Percentiles rank a stretch among this genome's conserved stretches.
Evolutionary conservation across 2,329 filamentous ascomycete species (phyloP).

Genomic region (Plenodomus lindquistii): DNA sequence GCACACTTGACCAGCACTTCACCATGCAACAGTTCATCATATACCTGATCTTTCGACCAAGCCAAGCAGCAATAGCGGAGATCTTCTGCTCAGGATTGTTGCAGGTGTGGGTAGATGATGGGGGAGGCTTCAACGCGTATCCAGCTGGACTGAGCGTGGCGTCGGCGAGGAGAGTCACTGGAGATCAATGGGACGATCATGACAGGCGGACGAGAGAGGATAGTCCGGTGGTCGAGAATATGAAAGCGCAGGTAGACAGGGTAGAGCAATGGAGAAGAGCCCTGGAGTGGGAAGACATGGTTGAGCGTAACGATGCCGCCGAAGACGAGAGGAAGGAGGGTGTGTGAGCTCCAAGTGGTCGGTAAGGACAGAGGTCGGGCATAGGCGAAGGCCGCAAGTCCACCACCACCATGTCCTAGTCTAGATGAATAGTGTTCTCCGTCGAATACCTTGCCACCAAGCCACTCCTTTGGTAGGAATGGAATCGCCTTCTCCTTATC

Average conservation of each 20-base stretch:
- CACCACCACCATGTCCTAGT: too few relatives aligned
- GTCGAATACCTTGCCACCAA: too few relatives aligned
- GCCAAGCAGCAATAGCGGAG: constrained; percentile 32
- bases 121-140: constrained; percentile 35
- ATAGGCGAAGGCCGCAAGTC: too few relatives aligned
- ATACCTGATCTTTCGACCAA: constrained; percentile 29
- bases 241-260: constrained; percentile 16
- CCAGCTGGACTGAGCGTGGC: constrained; percentile 30
- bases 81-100: constrained; percentile 35
- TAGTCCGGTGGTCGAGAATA: constrained; percentile 12
- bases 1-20: constrained; percentile 19
- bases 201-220: constrained; percentile 12
- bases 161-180: constrained; percentile 16
- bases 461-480: too few relatives aligned
- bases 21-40: constrained; percentile 32
- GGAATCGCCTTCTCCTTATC: too few relatives aligned
- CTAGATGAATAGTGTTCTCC: too few relatives aligned
- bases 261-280: constrained; percentile 23
- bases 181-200: constrained; percentile 17
- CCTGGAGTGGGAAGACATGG: constrained; percentile 14
- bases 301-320: constrained; percentile 4
- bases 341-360: too few relatives aligned
- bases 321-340: not conserved
- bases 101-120: constrained; percentile 31
- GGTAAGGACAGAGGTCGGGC: too few relatives aligned